A percentile compares a stretch with the other conserved stretches of the same genome.
Conservation (phyloP, 257 asterid genomes). For the Coffea canephora region DNA sequence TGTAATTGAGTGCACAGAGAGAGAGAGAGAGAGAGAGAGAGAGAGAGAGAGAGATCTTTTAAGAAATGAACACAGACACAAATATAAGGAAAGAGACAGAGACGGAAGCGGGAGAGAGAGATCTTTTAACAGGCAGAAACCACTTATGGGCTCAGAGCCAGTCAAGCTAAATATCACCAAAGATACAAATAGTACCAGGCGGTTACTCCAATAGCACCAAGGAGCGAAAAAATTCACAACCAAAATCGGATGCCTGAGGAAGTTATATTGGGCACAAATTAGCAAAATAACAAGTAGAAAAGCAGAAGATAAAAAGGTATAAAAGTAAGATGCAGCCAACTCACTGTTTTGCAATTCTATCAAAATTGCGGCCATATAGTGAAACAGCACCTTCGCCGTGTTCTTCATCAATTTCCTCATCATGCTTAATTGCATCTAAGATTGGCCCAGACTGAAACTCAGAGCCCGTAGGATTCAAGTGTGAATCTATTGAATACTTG, state of each 20-base stretch:
- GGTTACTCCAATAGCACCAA: conserved; percentile 94
- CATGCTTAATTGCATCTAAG: conserved; percentile 64
- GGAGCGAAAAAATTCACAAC: conserved; percentile 94
- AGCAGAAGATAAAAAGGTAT: background rate
- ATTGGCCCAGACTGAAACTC: conserved; percentile 65
- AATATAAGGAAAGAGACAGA: background rate
- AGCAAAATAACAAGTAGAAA: conserved; percentile 7
- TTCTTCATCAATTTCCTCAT: conserved; percentile 74
- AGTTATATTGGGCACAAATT: conserved; percentile 20
- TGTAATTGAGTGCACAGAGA: background rate
- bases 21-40: background rate
- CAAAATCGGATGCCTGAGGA: conserved; percentile 68
- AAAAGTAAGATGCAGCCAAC: conserved; percentile 31
- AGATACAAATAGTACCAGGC: conserved; percentile 55
- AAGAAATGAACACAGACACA: background rate
- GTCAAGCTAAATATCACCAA: conserved; percentile 17
- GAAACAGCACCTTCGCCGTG: conserved; percentile 77
- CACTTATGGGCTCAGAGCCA: background rate
- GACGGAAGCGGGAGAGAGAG: background rate
- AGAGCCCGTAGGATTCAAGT: conserved; percentile 75
- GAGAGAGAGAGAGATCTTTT: background rate
- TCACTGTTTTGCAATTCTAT: conserved; percentile 74
- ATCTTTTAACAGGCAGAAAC: background rate
- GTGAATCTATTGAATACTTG: conserved; percentile 76
- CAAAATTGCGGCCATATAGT: conserved; percentile 66